Percentiles rank a stretch among this genome's conserved stretches.
These are phyloP conservation scores for Oligophagozyma castellii DNA, from an alignment of 1,139 yeast species.

Conservation along the genomic window DNA sequence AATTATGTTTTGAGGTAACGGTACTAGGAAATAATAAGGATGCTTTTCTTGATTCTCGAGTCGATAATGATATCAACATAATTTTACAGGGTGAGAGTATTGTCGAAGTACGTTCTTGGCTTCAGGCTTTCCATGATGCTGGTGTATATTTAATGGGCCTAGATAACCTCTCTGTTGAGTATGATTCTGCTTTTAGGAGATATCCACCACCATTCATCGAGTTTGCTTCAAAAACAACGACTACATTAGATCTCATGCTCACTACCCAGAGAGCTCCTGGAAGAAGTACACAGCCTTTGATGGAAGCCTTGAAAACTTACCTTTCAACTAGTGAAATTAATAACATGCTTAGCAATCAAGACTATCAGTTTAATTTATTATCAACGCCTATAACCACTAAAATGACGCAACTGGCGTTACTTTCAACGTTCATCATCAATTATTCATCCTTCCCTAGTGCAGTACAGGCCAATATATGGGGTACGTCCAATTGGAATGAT, in stretches of 20 bases:
- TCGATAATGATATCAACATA: slow-evolving; percentile 27
- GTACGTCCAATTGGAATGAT: slow-evolving; percentile 70
- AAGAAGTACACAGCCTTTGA: slow-evolving; percentile 5
- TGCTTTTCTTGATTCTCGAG: slow-evolving; percentile 1
- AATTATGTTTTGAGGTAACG: slow-evolving; percentile 72
- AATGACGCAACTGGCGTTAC: slow-evolving; percentile 51
- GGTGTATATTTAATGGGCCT: slow-evolving; percentile 29
- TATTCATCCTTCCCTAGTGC: slow-evolving; percentile 63
- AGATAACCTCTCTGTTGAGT: slow-evolving; percentile 29
- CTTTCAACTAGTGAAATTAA: slow-evolving; percentile 5
- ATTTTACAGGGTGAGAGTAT: slow-evolving; percentile 67
- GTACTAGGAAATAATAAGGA: slow-evolving; percentile 35
- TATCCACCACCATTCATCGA: slow-evolving; percentile 60
- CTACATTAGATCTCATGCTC: slow-evolving; percentile 34
- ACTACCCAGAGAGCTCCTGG: slow-evolving; percentile 21
- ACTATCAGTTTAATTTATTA: slow-evolving; percentile 17
- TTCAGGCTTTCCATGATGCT: slow-evolving; percentile 53
- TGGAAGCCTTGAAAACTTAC: slow-evolving; percentile 3
- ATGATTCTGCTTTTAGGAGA: slow-evolving; percentile 43
- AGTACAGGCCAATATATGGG: slow-evolving; percentile 82
- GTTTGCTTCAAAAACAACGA: slow-evolving; percentile 55
- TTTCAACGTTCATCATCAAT: slow-evolving; percentile 47
- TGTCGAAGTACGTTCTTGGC: slow-evolving; percentile 62
- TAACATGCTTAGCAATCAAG: slow-evolving; percentile 6
- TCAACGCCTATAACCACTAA: slow-evolving; percentile 64